Evolutionary conservation across 805 yeast genomes (phyloP).

Genomic region (Komagataella phaffii): DNA sequence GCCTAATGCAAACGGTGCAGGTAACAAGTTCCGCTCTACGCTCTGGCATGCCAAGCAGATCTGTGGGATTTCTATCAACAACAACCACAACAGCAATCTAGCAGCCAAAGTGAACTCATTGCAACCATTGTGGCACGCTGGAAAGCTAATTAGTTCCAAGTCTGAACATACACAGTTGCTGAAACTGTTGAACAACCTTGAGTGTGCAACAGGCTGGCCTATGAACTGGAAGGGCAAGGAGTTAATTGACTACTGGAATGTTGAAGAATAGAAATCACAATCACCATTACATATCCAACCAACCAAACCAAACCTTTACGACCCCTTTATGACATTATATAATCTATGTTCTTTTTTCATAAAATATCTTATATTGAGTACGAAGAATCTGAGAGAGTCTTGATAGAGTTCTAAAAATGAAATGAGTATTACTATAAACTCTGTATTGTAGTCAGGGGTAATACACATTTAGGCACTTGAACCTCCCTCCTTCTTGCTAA

Average conservation of each 20-base stretch:
- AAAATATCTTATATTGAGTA: neutral
- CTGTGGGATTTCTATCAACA: conserved; percentile 16
- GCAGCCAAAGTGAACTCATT: conserved; percentile 14
- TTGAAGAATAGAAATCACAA: neutral
- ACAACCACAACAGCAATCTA: conserved; percentile 6
- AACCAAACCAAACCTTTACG: neutral
- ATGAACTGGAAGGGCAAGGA: conserved; percentile 12
- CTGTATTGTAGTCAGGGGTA: no score
- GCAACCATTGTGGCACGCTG: conserved; percentile 14
- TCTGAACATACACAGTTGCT: conserved; percentile 13
- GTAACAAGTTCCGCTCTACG: conserved; percentile 10
- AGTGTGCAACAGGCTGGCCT: conserved; percentile 10
- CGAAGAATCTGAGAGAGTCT: neutral
- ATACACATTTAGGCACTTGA: neutral
- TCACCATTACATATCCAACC: neutral
- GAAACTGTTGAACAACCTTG: conserved; percentile 10
- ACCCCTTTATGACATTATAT: neutral
- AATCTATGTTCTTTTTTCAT: neutral
- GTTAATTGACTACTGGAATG: conserved; percentile 13
- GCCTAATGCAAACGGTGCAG: neutral
- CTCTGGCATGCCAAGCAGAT: conserved; percentile 28
- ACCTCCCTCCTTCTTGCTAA: neutral
- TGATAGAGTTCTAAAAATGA: no score
- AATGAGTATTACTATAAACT: no score
- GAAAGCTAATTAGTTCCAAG: conserved; percentile 11